Evolutionary conservation across 805 yeast genomes (phyloP).

Genomic region (Torulaspora microellipsoides): DNA sequence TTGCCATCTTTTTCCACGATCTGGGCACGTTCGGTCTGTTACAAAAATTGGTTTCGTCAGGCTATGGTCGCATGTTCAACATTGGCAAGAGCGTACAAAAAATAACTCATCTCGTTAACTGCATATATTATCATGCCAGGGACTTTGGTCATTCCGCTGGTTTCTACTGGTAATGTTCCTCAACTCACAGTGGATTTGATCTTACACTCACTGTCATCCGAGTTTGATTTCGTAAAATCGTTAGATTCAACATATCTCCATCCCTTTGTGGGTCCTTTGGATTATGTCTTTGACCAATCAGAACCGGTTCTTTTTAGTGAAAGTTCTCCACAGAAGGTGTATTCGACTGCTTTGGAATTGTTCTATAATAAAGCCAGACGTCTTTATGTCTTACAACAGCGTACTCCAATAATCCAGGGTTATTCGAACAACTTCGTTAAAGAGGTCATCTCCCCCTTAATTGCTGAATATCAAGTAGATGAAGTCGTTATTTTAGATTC

Average conservation of each 20-base stretch:
- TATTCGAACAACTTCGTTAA: slow-evolving; percentile 46
- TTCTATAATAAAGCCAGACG: slow-evolving; percentile 41
- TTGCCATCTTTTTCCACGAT: too few relatives aligned
- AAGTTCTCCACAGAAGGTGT: slow-evolving; percentile 16
- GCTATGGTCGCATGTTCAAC: not conserved
- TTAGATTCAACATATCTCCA: slow-evolving; percentile 60
- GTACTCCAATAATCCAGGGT: slow-evolving; percentile 80
- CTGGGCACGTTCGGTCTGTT: too few relatives aligned
- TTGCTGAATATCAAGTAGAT: slow-evolving; percentile 38
- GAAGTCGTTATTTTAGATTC: slow-evolving; percentile 62
- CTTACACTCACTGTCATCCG: slow-evolving; percentile 49
- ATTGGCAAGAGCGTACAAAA: not conserved
- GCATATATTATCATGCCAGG: slow-evolving; percentile 23
- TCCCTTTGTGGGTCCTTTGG: slow-evolving; percentile 83
- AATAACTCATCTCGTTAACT: too few relatives aligned
- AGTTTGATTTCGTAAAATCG: slow-evolving; percentile 47
- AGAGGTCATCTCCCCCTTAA: slow-evolving; percentile 48
- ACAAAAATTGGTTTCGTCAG: too few relatives aligned
- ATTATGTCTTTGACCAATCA: slow-evolving; percentile 34
- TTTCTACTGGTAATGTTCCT: slow-evolving; percentile 86
- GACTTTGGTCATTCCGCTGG: slow-evolving; percentile 66
- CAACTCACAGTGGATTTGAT: slow-evolving; percentile 75
- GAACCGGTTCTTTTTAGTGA: slow-evolving; percentile 15
- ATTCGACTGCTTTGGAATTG: slow-evolving; percentile 64
- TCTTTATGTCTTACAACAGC: slow-evolving; percentile 65